phyloP scores from a whole-genome alignment of 495 filamentous ascomycete species.

The Poronia punctata region DNA sequence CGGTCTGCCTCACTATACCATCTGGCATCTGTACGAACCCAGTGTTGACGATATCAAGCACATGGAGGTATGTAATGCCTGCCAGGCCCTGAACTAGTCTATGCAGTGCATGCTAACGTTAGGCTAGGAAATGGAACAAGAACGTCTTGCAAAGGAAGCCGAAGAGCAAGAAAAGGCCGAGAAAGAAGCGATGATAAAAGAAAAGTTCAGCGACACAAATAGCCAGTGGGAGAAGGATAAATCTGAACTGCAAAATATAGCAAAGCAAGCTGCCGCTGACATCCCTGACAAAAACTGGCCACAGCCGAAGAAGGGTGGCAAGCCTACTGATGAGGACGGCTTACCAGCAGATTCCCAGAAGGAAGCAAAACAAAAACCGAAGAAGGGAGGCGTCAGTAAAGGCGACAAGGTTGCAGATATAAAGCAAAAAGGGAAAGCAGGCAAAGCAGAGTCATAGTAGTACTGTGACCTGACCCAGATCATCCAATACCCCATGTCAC shows the following conservation, averaged over 20 bases:
- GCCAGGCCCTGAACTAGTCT: neutral
- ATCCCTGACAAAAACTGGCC: too few species aligned
- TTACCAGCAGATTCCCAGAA: slow-evolving; percentile 13
- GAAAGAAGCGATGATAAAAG: slow-evolving; percentile 59
- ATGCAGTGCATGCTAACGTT: slow-evolving; percentile 17
- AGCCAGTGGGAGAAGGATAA: slow-evolving; percentile 81
- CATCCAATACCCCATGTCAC: too few species aligned
- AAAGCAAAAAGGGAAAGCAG: slow-evolving; percentile 20
- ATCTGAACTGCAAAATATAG: slow-evolving; percentile 61
- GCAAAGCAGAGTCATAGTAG: slow-evolving; percentile 20
- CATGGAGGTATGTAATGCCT: slow-evolving; percentile 62
- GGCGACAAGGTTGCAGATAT: slow-evolving; percentile 11
- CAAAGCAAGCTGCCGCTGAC: slow-evolving; percentile 39
- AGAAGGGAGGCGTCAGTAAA: slow-evolving; percentile 22
- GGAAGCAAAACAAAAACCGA: slow-evolving; percentile 18
- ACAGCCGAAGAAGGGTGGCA: slow-evolving; percentile 12
- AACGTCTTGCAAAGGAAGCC: slow-evolving; percentile 62
- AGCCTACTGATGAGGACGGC: neutral
- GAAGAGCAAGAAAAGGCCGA: slow-evolving; percentile 66
- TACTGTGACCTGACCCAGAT: too few species aligned
- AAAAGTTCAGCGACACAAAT: slow-evolving; percentile 61
- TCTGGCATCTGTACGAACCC: slow-evolving; percentile 99
- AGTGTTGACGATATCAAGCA: slow-evolving; percentile 94
- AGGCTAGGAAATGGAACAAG: slow-evolving; percentile 73
- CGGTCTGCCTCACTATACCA: slow-evolving; percentile 94